Evolutionary conservation across 2,329 filamentous ascomycete species (phyloP).

Genomic region (Trichoderma sp.): DNA sequence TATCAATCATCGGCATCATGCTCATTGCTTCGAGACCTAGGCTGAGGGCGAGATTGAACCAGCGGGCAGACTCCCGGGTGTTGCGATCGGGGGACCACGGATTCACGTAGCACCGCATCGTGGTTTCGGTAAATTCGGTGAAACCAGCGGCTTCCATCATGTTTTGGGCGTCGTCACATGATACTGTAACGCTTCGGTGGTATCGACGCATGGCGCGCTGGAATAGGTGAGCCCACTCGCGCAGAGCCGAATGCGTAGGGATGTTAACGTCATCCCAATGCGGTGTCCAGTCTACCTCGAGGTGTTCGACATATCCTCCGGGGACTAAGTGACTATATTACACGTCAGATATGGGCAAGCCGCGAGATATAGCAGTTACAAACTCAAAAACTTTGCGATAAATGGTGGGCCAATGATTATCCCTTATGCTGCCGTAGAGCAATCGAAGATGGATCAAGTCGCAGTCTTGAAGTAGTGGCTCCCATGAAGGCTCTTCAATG

Average conservation of each 20-base stretch:
- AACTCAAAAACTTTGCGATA: slow-evolving; percentile 69
- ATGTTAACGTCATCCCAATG: slow-evolving; percentile 66
- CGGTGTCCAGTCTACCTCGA: slow-evolving; percentile 82
- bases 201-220: slow-evolving; percentile 63
- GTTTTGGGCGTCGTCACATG: slow-evolving; percentile 47
- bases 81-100: slow-evolving; percentile 65
- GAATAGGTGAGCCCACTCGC: slow-evolving; percentile 67
- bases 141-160: slow-evolving; percentile 71
- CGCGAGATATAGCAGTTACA: slow-evolving; percentile 28
- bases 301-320: slow-evolving; percentile 77
- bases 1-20: slow-evolving; percentile 65
- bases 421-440: slow-evolving; percentile 71
- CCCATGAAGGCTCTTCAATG: slow-evolving; percentile 70
- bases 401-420: slow-evolving; percentile 63
- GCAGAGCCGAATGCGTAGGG: slow-evolving; percentile 53
- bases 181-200: slow-evolving; percentile 62
- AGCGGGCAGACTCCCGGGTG: slow-evolving; percentile 67
- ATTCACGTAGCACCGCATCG: slow-evolving; percentile 68
- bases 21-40: slow-evolving; percentile 71
- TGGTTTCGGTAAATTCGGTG: slow-evolving; percentile 69
- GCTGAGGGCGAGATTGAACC: slow-evolving; percentile 78
- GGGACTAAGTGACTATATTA: slow-evolving; percentile 67
- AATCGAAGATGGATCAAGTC: slow-evolving; percentile 82
- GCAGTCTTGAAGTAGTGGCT: slow-evolving; percentile 48
- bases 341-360: neutral